These are phyloP conservation scores for Calocybe gambosa DNA, from an alignment of 1,284 basidiomycete species.

Conservation along the genomic window DNA sequence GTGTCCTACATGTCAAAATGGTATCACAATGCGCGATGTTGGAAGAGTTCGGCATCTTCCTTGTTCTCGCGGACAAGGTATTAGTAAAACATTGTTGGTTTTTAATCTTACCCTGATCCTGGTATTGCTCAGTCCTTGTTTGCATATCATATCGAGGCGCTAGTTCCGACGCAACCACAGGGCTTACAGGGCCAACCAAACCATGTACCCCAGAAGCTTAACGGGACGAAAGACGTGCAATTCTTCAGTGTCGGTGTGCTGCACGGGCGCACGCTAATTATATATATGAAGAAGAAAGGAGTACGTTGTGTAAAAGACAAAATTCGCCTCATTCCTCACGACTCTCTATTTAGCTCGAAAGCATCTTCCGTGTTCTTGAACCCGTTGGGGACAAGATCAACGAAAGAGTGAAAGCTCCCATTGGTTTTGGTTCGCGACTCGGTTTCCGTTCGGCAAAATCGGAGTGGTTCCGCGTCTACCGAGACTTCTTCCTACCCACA, in stretches of 20 bases:
- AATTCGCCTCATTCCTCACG: background rate
- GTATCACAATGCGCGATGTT: constrained; percentile 94
- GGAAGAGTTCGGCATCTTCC: constrained; percentile 92
- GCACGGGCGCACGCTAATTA: constrained; percentile 79
- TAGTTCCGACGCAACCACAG: constrained; percentile 80
- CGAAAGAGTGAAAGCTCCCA: constrained; percentile 63
- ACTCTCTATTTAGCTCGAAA: constrained; percentile 47
- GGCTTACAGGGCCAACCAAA: constrained; percentile 55
- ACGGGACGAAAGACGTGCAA: constrained; percentile 84
- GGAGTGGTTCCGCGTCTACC: constrained; percentile 92
- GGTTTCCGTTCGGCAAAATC: constrained; percentile 63
- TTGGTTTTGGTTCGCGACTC: constrained; percentile 59
- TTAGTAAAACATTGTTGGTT: constrained; percentile 42
- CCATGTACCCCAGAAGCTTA: constrained; percentile 74
- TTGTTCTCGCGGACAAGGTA: constrained; percentile 91
- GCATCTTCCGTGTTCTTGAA: constrained; percentile 91
- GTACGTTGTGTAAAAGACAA: constrained; percentile 40
- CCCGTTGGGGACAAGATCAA: constrained; percentile 84
- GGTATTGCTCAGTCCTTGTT: constrained; percentile 54
- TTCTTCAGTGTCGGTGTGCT: constrained; percentile 93
- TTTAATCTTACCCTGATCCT: constrained; percentile 43
- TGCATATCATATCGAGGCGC: constrained; percentile 91
- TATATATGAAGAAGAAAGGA: constrained; percentile 96
- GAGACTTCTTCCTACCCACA: constrained; percentile 86
- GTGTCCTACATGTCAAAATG: constrained; percentile 86